phyloP scores from a whole-genome alignment of 306 rosid genomes.

The Geum urbanum region DNA sequence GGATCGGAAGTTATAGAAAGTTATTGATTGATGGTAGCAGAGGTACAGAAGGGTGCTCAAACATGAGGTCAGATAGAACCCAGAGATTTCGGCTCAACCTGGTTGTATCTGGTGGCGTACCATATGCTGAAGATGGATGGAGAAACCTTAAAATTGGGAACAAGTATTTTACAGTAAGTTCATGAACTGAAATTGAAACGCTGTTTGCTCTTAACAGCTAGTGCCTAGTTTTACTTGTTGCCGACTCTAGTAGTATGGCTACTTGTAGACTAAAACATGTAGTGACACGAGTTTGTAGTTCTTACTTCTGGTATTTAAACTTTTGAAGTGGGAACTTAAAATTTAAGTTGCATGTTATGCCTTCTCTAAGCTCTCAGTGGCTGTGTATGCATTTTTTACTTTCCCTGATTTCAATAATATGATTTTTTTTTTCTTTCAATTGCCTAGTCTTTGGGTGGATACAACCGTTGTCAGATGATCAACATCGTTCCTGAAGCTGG shows the following conservation, averaged over 20 bases:
- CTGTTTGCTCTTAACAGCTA: not conserved
- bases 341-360: not conserved
- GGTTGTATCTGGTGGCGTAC: slow-evolving; percentile 70
- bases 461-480: slow-evolving; percentile 94
- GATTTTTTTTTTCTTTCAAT: slow-evolving; percentile 14
- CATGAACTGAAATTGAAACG: not conserved
- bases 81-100: slow-evolving; percentile 88
- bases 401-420: not conserved
- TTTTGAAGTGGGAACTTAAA: too few relatives aligned
- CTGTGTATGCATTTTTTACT: not conserved
- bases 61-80: slow-evolving; percentile 38
- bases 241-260: not conserved
- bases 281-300: not conserved
- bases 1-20: slow-evolving; percentile 26
- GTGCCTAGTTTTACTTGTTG: not conserved
- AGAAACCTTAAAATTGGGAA: slow-evolving; percentile 63
- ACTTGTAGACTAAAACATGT: not conserved
- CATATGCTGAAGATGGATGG: slow-evolving; percentile 94
- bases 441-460: slow-evolving; percentile 83
- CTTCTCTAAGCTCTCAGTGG: not conserved
- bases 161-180: slow-evolving; percentile 60
- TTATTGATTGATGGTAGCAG: slow-evolving; percentile 38
- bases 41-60: slow-evolving; percentile 32
- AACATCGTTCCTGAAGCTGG: slow-evolving; percentile 53
- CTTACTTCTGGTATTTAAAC: not conserved